Percentiles rank a stretch among this genome's conserved stretches.
Conservation (phyloP, 208 protist genomes). For the Trypanosoma platydactyli region DNA sequence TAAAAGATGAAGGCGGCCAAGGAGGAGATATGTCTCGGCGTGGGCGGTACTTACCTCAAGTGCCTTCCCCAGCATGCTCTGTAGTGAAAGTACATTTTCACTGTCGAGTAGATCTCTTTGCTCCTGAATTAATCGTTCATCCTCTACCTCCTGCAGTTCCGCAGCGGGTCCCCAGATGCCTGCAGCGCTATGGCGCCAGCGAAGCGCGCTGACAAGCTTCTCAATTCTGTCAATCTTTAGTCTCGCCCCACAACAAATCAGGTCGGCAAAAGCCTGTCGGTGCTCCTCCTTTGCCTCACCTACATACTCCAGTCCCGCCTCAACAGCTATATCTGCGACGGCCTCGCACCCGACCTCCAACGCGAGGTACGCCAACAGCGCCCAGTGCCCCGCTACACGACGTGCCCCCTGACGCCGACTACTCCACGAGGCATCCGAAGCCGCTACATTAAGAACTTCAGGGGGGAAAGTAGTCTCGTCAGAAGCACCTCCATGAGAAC, state of each 20-base stretch:
- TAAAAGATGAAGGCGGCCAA: conserved; percentile 52
- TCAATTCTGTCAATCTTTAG: conserved; percentile 27
- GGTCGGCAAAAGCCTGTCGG: conserved; percentile 43
- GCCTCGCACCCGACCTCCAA: conserved; percentile 37
- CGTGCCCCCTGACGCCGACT: conserved; percentile 32
- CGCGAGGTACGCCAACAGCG: conserved; percentile 54
- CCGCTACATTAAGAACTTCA: conserved; percentile 6
- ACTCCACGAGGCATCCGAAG: conserved; percentile 20
- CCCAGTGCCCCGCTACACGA: conserved; percentile 60
- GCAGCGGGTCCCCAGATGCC: conserved; percentile 8
- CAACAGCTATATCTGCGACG: conserved; percentile 48
- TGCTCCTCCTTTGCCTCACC: conserved; percentile 22
- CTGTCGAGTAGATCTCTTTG: conserved; percentile 19
- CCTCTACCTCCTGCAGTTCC: conserved; percentile 22
- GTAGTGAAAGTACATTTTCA: conserved; percentile 28
- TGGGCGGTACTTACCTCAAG: conserved; percentile 46
- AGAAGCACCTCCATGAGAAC: conserved; percentile 7
- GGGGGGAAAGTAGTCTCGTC: conserved; percentile 27
- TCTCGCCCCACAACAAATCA: conserved; percentile 51
- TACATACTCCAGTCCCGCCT: conserved; percentile 47
- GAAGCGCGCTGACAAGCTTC: conserved; percentile 4
- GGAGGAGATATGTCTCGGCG: conserved; percentile 51
- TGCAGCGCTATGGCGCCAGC: neutral
- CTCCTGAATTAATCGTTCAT: conserved; percentile 13
- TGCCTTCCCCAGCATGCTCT: conserved; percentile 40